Conservation (phyloP, 352 stramenopile genomes). For the Phytophthora colocasiae region DNA sequence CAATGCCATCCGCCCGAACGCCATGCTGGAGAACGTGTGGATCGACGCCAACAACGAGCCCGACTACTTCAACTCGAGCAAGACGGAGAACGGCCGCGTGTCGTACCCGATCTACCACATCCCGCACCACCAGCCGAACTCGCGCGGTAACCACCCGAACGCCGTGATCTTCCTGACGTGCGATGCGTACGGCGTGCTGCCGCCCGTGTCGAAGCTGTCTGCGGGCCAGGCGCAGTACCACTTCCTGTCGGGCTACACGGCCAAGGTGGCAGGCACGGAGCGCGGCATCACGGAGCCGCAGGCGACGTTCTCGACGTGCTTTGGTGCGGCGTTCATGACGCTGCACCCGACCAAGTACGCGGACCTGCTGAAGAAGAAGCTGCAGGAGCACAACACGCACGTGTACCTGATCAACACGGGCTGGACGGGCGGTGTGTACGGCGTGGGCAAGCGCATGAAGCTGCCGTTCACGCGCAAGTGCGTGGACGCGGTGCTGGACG, state of each 20-base stretch:
- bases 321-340: slow-evolving; percentile 98
- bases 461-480: slow-evolving; percentile 89
- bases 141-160: slow-evolving; percentile 93
- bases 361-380: slow-evolving; percentile 96
- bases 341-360: slow-evolving; percentile 97
- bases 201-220: slow-evolving; percentile 95
- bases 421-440: slow-evolving; percentile 95
- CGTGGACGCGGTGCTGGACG: slow-evolving; percentile 77
- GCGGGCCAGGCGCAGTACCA: slow-evolving; percentile 97
- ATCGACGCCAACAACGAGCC: slow-evolving; percentile 83
- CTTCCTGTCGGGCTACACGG: slow-evolving; percentile 98
- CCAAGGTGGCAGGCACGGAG: slow-evolving; percentile 98
- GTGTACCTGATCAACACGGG: slow-evolving; percentile 98
- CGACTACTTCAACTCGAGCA: slow-evolving; percentile 96
- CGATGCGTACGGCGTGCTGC: slow-evolving; percentile 98
- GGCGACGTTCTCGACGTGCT: slow-evolving; percentile 97
- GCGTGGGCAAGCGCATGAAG: slow-evolving; percentile 96
- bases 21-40: slow-evolving; percentile 97
- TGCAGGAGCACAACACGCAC: slow-evolving; percentile 93
- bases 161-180: slow-evolving; percentile 98
- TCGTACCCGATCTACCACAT: slow-evolving; percentile 99
- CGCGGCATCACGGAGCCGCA: slow-evolving; percentile 95
- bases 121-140: slow-evolving; percentile 90
- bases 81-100: slow-evolving; percentile 98
- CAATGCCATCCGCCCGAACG: slow-evolving; percentile 95